phyloP scores from a whole-genome alignment of 2,329 filamentous ascomycete genomes.

The Scytalidium lignicola region DNA sequence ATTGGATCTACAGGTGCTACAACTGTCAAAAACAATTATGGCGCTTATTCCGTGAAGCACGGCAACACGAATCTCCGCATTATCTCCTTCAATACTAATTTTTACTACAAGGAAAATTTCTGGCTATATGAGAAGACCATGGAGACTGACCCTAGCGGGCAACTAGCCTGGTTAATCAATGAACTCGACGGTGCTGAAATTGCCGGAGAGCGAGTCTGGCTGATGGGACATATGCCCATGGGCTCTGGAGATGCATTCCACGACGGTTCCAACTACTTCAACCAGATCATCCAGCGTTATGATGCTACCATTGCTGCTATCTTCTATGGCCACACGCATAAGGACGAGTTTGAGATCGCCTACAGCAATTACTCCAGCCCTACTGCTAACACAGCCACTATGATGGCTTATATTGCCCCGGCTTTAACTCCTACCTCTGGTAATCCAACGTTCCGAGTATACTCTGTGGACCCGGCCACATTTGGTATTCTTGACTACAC shows the following conservation, averaged over 20 bases:
- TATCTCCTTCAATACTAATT: slow-evolving; percentile 37
- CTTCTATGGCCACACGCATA: slow-evolving; percentile 31
- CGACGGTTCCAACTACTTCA: slow-evolving; percentile 30
- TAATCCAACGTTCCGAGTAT: slow-evolving; percentile 28
- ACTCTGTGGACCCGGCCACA: slow-evolving; percentile 28
- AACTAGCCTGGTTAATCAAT: slow-evolving; percentile 33
- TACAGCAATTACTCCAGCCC: slow-evolving; percentile 25
- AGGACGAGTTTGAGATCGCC: slow-evolving; percentile 28
- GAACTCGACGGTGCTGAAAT: slow-evolving; percentile 33
- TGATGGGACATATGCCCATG: slow-evolving; percentile 30
- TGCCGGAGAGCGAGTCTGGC: slow-evolving; percentile 32
- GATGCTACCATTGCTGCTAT: slow-evolving; percentile 26
- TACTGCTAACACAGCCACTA: slow-evolving; percentile 19
- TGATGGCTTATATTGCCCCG: slow-evolving; percentile 28
- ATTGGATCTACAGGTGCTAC: slow-evolving; percentile 26
- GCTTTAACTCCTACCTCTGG: slow-evolving; percentile 29
- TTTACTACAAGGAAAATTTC: slow-evolving; percentile 37
- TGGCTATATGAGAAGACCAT: slow-evolving; percentile 33
- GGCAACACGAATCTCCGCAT: slow-evolving; percentile 29
- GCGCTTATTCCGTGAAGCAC: slow-evolving; percentile 30
- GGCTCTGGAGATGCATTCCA: slow-evolving; percentile 32
- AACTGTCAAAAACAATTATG: slow-evolving; percentile 24
- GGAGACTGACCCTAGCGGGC: slow-evolving; percentile 30
- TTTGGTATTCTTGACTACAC: slow-evolving; percentile 27
- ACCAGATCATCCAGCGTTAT: slow-evolving; percentile 26